Conservation (phyloP, 1,284 basidiomycete genomes). For the Entoloma clypeatum region DNA sequence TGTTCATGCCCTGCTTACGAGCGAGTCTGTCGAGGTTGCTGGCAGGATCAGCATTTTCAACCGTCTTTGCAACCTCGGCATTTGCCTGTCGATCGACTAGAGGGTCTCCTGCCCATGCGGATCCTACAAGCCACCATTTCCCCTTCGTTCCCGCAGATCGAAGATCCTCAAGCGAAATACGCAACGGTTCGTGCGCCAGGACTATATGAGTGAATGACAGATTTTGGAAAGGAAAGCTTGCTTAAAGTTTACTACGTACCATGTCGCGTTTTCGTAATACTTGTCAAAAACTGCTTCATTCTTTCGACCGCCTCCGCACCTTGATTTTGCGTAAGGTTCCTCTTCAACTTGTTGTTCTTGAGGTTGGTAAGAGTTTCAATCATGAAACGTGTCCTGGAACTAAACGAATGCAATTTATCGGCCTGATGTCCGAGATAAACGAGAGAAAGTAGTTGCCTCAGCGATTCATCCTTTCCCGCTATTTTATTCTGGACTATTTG, state of each 20-base stretch:
- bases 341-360: conserved; percentile 87
- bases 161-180: conserved; percentile 83
- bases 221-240: not conserved
- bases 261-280: conserved; percentile 73
- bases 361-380: conserved; percentile 86
- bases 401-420: conserved; percentile 25
- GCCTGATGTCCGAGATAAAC: not conserved
- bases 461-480: conserved; percentile 46
- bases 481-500: conserved; percentile 78
- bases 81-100: conserved; percentile 63
- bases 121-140: conserved; percentile 99
- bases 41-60: conserved; percentile 29
- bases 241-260: conserved; percentile 37
- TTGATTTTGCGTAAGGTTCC: conserved; percentile 54
- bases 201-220: conserved; percentile 46
- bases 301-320: conserved; percentile 72
- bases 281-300: conserved; percentile 81
- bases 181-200: conserved; percentile 77
- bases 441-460: conserved; percentile 48
- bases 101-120: conserved; percentile 93
- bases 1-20: conserved; percentile 97
- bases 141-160: conserved; percentile 83
- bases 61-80: conserved; percentile 21
- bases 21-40: conserved; percentile 75
- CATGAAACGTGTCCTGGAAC: conserved; percentile 89